These are phyloP conservation scores for Boeremia lycopersici DNA, from an alignment of 2,329 filamentous ascomycete genomes.

Conservation along the genomic window DNA sequence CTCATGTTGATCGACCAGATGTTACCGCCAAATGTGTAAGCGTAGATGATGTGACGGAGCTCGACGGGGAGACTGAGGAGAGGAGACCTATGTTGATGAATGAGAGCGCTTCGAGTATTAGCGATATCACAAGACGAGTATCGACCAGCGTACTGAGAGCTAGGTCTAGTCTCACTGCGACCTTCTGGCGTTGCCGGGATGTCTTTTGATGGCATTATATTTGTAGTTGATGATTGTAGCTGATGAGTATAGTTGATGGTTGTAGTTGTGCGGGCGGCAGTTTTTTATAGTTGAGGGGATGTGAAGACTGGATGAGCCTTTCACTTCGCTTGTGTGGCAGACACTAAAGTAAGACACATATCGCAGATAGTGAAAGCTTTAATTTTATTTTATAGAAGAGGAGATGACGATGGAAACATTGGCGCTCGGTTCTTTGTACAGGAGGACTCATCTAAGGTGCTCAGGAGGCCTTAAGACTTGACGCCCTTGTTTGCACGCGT, in stretches of 20 bases:
- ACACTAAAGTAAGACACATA: too few relatives aligned
- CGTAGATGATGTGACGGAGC: conserved; percentile 17
- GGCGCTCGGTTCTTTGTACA: neutral
- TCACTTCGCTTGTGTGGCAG: too few relatives aligned
- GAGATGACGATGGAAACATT: too few relatives aligned
- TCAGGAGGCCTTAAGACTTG: neutral
- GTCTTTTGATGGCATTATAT: neutral
- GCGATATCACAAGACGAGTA: neutral
- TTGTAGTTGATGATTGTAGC: neutral
- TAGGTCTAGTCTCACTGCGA: neutral
- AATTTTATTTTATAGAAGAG: too few relatives aligned
- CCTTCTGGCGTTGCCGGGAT: neutral
- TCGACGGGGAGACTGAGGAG: conserved; percentile 15
- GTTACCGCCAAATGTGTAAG: conserved; percentile 3
- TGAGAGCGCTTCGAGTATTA: neutral
- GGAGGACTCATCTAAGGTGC: neutral
- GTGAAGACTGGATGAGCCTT: too few relatives aligned
- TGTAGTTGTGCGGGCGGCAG: too few relatives aligned
- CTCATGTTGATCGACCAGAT: conserved; percentile 4
- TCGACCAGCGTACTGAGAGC: neutral
- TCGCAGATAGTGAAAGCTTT: too few relatives aligned
- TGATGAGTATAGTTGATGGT: too few relatives aligned
- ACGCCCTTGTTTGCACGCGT: conserved; percentile 9
- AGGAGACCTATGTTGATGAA: neutral
- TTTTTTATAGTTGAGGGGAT: too few relatives aligned